phyloP scores from a whole-genome alignment of 2,329 filamentous ascomycete species.

The Aureobasidium sp. region DNA sequence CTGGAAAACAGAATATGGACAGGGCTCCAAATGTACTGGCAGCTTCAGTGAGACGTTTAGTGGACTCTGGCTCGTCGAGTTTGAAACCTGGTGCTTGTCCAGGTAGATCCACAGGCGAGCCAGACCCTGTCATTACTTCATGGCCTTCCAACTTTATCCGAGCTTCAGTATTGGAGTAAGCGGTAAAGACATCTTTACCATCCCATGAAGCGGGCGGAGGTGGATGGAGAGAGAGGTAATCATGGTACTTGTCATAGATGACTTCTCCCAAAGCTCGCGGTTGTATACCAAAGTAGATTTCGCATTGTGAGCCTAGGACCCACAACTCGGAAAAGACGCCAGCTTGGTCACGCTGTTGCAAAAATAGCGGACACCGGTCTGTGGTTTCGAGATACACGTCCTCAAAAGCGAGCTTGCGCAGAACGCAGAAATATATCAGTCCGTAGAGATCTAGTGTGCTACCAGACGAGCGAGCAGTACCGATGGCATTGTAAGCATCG shows the following conservation, averaged over 20 bases:
- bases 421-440: conserved; percentile 51
- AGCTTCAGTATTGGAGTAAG: conserved; percentile 24
- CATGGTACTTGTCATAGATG: conserved; percentile 17
- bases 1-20: conserved; percentile 54
- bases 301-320: conserved; percentile 56
- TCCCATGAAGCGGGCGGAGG: conserved; percentile 19
- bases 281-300: conserved; percentile 53
- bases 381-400: conserved; percentile 58
- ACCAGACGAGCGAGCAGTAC: neutral
- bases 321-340: conserved; percentile 59
- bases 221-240: conserved; percentile 15
- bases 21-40: conserved; percentile 17
- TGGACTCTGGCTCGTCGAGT: conserved; percentile 16
- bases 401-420: conserved; percentile 51
- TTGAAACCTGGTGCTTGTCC: conserved; percentile 16
- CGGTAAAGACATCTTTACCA: conserved; percentile 19
- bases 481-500: conserved; percentile 12
- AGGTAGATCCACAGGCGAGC: conserved; percentile 15
- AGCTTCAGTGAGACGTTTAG: neutral
- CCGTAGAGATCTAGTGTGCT: conserved; percentile 45
- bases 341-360: conserved; percentile 55
- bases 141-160: conserved; percentile 17
- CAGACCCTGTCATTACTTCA: conserved; percentile 16
- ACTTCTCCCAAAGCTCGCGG: conserved; percentile 19
- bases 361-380: conserved; percentile 55